Base-by-base conservation (phyloP, 2,329 filamentous ascomycete species). In the Delphinella strobiligena region DNA sequence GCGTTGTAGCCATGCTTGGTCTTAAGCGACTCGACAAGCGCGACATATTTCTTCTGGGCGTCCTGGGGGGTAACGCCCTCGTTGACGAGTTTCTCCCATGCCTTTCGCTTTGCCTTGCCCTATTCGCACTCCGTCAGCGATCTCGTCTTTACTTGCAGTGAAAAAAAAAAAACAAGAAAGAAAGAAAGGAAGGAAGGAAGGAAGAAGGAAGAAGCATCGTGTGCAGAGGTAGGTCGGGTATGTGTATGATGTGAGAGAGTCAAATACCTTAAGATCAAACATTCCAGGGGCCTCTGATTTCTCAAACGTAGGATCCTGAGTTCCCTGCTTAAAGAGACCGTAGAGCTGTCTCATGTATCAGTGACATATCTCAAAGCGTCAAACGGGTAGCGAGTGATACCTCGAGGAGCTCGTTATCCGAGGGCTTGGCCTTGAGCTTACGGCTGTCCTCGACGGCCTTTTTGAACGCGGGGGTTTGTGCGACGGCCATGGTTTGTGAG, bases 1-100 rank as follows among this genome's bases (percentile, higher is more conserved):
- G n/a, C 69, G 58, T 83, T 74, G 61, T 69, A 82, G 43, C 79
- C 81, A 61, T 80, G 74, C 59, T 74, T 73, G 44, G 54, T 62
- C 73, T 91, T 86, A 55, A 93, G 63, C 54, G 68, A 60, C 62
- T 86, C 77, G 48, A 91, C 76, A 45, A 80, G 66, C 50, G 70
- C 68, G 53, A 93, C 73, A 64, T 94, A 95, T 56, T 73, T 67
- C 59, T 75, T 69, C 73, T 93, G 81, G 15, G 87, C 87, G 48
- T 78, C 61, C 47, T 80, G 71, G 45, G 73, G 55, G 7, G 71
- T 74, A 49, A 77, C 58, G 37, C 71, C 74, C 44, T 78, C 71
- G 45, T 87, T 74, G 54, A 75, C 73, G 46, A 78, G 54, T 56
- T 78, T 72, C 63, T 85, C 66, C 86, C 86, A 94, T 40, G 80